Evolutionary conservation across 371 early-diverging fungal genomes (phyloP), one percentile per base, ranked within the genome.

Genomic region (Zancudomyces culisetae): DNA sequence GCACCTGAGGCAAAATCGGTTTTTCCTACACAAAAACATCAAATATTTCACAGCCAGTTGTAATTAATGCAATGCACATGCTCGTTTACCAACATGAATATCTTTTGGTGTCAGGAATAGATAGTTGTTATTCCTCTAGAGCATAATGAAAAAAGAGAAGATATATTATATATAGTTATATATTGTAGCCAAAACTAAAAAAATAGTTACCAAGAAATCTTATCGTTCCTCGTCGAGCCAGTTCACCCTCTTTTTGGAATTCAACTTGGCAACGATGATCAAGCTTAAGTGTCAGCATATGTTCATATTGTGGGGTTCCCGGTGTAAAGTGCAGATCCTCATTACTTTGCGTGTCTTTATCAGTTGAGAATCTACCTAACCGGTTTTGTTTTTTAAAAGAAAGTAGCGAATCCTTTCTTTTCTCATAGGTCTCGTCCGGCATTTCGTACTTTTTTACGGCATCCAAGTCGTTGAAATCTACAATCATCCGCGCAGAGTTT

Each of bases 381-480:
- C 88, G 83, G 63, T 94, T 83, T 15, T 83, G 79, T 47, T 78
- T 76, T 61, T 86, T 86, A 69, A 87, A 96, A 2, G 84, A 87
- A 29, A 86, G 78, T 1, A 94, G 90, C 0, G 88, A 76, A 81
- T 77, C 78, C 53, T 64, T 22, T 55, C 75, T 67, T 59, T 83
- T 82, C 12, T 75, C 73, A 60, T 96, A 96, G 56, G 89, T 85
- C 12, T 83, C 85, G 8, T 88, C 83, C 0, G 78, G 61, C 53
- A 96, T 70, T 62, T 89, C 94, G 61, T 81, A 90, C 64, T 94
- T 96, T 53, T 91, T 78, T 2, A 96, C 94, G 42, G 80, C 73
- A 1, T 83, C 81, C 1, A 83, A 71, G 68, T 96, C 96, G 22
- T 76, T 83, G 63, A 70, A 95, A 58, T 87, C 81, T 4, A 62